Conservation (phyloP, 495 filamentous ascomycete species). For the Penicillium lividum region DNA sequence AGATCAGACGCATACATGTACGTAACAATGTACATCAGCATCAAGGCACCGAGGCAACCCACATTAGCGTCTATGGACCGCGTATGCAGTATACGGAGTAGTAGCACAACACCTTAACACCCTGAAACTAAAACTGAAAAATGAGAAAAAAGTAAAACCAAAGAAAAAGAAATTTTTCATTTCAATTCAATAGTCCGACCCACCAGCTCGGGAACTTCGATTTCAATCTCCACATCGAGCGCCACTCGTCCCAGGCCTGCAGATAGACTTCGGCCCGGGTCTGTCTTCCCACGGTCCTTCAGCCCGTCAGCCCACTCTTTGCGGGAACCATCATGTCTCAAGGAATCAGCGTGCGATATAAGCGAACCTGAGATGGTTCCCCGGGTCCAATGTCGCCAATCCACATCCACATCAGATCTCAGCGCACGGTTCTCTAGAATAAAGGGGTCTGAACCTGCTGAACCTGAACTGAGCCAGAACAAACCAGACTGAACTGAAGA, state of each 20-base stretch:
- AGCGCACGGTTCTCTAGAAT: too few relatives aligned
- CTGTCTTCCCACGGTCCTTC: slow-evolving; percentile 12
- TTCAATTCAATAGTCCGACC: slow-evolving; percentile 18
- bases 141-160: not conserved
- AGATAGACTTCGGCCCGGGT: slow-evolving; percentile 19
- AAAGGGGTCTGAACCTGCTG: too few relatives aligned
- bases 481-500: too few relatives aligned
- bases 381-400: not conserved
- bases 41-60: too few relatives aligned
- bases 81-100: too few relatives aligned
- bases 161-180: not conserved
- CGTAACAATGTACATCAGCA: not conserved
- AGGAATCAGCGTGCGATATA: not conserved
- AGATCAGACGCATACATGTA: not conserved
- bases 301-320: slow-evolving; percentile 5
- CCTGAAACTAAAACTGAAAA: too few relatives aligned
- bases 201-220: slow-evolving; percentile 1
- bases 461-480: too few relatives aligned
- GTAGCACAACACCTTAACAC: too few relatives aligned
- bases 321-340: not conserved
- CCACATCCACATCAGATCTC: not conserved
- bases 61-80: too few relatives aligned
- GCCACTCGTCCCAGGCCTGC: slow-evolving; percentile 4
- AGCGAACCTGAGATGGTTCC: slow-evolving; percentile 8
- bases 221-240: slow-evolving; percentile 17